Base-by-base conservation (phyloP, 805 yeast genomes). In the Danielia oregonensis region DNA sequence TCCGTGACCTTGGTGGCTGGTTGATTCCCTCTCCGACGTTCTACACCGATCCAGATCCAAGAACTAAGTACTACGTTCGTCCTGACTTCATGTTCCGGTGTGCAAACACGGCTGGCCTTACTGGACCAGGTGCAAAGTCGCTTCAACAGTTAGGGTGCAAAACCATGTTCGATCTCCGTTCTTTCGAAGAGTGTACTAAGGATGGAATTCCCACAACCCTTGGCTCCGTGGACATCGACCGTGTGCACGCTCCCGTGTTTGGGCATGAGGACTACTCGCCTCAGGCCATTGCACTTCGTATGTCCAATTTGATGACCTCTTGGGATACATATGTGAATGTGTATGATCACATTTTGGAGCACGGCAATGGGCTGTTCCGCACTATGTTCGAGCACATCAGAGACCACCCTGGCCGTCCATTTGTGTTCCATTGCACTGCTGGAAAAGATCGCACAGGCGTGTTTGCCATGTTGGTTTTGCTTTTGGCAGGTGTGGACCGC, bases 371-470 rank as follows among this genome's bases (percentile, higher is more conserved):
- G 4, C 63, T 76, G 4, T 80, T 73, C 51, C 65, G 61, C 29
- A 52, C 54, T 6, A 69, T 86, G 21, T 74, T 85, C 47, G 55
- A 61, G 30, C 75, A 66, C 48, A 61, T 86, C 30, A 63, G 79
- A 29, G 86, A 82, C 37, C 63, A 60, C 14, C 72, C 75, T 2
- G 40, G 48, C 13, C 29, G 19, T 15, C 65, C 69, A 6, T 60
- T 86, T 38, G 57, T 82, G 7, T 76, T 79, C 55, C 91, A 85
- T 52, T 86, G 95, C 59, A 76, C 89, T 4, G 91, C 91, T 1
- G 95, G 95, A 2, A 86, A 86, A 55, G 95, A 86, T 54, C 71
- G 95, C 28, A 86, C 95, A 0, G 95, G 95, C 0, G 68, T 85
- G 10, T 53, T 83, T 43, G 73, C 80, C 2, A 83, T 86, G 78